Percentiles rank a stretch among this genome's conserved stretches.
phyloP scores from a whole-genome alignment of 2,329 filamentous ascomycete genomes.

The Arthrobotrys pseudoclavata region DNA sequence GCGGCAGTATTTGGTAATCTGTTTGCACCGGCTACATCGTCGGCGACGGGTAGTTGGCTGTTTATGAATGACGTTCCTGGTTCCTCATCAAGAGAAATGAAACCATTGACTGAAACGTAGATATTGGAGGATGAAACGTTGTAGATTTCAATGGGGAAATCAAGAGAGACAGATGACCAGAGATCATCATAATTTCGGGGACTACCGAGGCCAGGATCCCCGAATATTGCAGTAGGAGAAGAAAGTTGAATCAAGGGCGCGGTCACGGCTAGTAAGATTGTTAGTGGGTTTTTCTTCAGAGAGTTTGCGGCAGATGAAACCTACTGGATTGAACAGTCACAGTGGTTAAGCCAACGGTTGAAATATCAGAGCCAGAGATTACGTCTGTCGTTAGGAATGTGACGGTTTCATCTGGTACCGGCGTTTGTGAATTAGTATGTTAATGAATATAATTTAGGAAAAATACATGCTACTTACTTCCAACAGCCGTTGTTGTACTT shows the following conservation, averaged over 20 bases:
- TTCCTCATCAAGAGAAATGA: slow-evolving; percentile 47
- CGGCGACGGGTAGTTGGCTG: slow-evolving; percentile 40
- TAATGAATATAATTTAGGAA: not conserved
- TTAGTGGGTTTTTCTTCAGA: not conserved
- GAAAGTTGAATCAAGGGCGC: slow-evolving; percentile 43
- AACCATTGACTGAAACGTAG: slow-evolving; percentile 55
- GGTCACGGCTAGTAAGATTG: slow-evolving; percentile 35
- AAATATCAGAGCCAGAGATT: slow-evolving; percentile 27
- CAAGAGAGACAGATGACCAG: slow-evolving; percentile 25
- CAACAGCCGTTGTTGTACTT: slow-evolving; percentile 25
- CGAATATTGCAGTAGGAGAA: slow-evolving; percentile 49
- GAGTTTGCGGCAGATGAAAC: not conserved
- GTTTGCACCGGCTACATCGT: slow-evolving; percentile 27
- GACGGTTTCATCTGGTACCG: slow-evolving; percentile 35
- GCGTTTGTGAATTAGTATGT: not conserved
- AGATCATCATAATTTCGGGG: slow-evolving; percentile 46
- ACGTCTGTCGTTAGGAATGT: slow-evolving; percentile 36
- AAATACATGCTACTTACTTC: slow-evolving; percentile 17
- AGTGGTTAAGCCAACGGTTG: slow-evolving; percentile 30
- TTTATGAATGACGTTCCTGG: slow-evolving; percentile 55
- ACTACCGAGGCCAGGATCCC: slow-evolving; percentile 39
- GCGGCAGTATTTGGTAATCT: slow-evolving; percentile 42
- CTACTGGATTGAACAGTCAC: slow-evolving; percentile 56
- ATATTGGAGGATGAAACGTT: slow-evolving; percentile 34
- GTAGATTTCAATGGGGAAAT: slow-evolving; percentile 49